Evolutionary conservation across 164 flowering plant genomes (phyloP).

Genomic region (Hamamelis virginiana): DNA sequence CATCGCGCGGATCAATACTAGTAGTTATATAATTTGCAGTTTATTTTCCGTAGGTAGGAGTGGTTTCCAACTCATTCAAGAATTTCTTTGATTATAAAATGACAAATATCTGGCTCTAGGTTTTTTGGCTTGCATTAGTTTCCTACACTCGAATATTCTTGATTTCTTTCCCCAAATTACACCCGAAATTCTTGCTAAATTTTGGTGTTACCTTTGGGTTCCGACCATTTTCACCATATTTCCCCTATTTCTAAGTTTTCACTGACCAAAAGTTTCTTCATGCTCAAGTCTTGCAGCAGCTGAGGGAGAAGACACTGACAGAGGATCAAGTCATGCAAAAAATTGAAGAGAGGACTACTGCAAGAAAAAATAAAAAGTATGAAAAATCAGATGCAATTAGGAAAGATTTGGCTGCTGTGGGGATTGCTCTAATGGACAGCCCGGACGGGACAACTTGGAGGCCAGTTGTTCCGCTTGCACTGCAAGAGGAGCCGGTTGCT

Average conservation of each 20-base stretch:
- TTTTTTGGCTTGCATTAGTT: neutral
- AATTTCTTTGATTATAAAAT: neutral
- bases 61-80: neutral
- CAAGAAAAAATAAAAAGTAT: constrained; percentile 75
- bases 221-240: neutral
- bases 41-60: no score
- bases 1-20: no score
- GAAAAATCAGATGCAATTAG: constrained; percentile 82
- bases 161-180: neutral
- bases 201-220: neutral
- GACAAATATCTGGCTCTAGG: no score
- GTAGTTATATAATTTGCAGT: no score
- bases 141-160: neutral
- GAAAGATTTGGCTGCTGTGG: constrained; percentile 67
- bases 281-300: constrained; percentile 62
- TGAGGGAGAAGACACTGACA: constrained; percentile 75
- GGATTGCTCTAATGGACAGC: constrained; percentile 81
- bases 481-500: constrained; percentile 53
- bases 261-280: neutral
- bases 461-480: constrained; percentile 74
- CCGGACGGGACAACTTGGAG: constrained; percentile 48
- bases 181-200: neutral
- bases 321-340: constrained; percentile 67
- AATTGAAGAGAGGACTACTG: constrained; percentile 67
- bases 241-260: neutral